Base-by-base conservation (phyloP, 169 alveolate genomes). In the Besnoitia besnoiti region DNA sequence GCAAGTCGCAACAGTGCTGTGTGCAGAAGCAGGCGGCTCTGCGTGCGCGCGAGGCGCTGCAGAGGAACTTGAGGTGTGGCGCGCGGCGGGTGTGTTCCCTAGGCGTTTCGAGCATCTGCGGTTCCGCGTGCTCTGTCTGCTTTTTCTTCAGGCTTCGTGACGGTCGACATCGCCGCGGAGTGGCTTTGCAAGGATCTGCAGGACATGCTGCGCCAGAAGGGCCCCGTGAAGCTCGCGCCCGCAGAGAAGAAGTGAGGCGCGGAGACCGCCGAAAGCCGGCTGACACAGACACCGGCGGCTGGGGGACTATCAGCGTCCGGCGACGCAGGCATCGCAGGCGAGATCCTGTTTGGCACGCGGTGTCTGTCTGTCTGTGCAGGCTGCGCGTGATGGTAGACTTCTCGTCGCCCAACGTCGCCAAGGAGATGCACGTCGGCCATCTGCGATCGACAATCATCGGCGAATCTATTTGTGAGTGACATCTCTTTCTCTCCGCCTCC, bases 401-500 rank as follows among this genome's bases (percentile, higher is more conserved):
- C 93, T 99, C 99, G 33, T 97, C 99, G 46, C 99, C 99, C 47
- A 99, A 99, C 95, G 99, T 99, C 87, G 99, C 99, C 55, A 99
- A 99, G 95, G 99, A 99, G 93, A 99, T 99, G 99, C 99, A 99
- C 95, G 99, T 99, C 12, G 99, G 99, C 21, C 99, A 99, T 94
- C 96, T 99, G 87, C 92, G 99, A 91, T 98, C 99, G 39, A 99
- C 99, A 21, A 98, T 99, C 80, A 94, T 99, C 75, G 99, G 99
- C 40, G 99, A 99, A 82, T 95, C 99, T 97, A 95, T 67, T 46
- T 94, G 80, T 61, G 33, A 42, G 93, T 51, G 14, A 42, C 35
- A 14, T 10, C n/a, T 67, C 24, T 51, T 3, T 82, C 89, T 82
- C 24, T 16, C 35, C 1, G 12, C n/a, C 30, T 33, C 10, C 61